These are phyloP conservation scores for Septoria petroselini DNA, from an alignment of 2,329 filamentous ascomycete genomes.

Conservation along the genomic window DNA sequence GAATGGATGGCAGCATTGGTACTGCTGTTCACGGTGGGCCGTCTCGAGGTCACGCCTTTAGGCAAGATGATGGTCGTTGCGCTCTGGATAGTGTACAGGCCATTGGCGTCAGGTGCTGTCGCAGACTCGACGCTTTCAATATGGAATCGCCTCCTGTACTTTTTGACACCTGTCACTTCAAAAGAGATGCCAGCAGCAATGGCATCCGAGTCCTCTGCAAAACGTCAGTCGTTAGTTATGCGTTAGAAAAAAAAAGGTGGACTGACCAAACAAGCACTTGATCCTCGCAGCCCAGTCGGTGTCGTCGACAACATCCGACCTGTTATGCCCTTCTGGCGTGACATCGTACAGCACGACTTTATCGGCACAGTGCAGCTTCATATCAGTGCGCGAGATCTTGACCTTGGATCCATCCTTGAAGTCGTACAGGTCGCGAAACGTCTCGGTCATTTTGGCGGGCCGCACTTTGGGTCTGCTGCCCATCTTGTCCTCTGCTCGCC, in stretches of 20 bases:
- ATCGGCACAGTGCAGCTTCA: constrained; percentile 53
- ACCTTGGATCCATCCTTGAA: constrained; percentile 71
- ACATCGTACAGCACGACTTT: constrained; percentile 61
- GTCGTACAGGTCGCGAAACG: constrained; percentile 68
- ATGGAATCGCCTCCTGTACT: constrained; percentile 60
- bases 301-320: constrained; percentile 31
- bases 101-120: constrained; percentile 19
- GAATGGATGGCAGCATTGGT: not conserved
- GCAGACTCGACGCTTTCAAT: constrained; percentile 53
- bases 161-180: constrained; percentile 56
- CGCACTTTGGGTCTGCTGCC: constrained; percentile 59
- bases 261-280: constrained; percentile 12
- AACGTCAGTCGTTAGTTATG: not conserved
- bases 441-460: constrained; percentile 69
- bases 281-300: constrained; percentile 36
- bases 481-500: constrained; percentile 53
- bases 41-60: not conserved
- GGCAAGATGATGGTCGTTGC: constrained; percentile 1
- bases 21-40: not conserved
- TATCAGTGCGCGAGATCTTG: constrained; percentile 55
- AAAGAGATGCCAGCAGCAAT: constrained; percentile 69
- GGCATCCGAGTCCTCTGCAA: constrained; percentile 48
- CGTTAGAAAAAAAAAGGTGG: not conserved
- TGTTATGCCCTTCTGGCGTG: constrained; percentile 39
- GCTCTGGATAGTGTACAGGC: not conserved